Percentiles rank a stretch among this genome's conserved stretches.
Evolutionary conservation across 1,139 yeast species (phyloP).

Genomic region (Nematodospora anomalae): DNA sequence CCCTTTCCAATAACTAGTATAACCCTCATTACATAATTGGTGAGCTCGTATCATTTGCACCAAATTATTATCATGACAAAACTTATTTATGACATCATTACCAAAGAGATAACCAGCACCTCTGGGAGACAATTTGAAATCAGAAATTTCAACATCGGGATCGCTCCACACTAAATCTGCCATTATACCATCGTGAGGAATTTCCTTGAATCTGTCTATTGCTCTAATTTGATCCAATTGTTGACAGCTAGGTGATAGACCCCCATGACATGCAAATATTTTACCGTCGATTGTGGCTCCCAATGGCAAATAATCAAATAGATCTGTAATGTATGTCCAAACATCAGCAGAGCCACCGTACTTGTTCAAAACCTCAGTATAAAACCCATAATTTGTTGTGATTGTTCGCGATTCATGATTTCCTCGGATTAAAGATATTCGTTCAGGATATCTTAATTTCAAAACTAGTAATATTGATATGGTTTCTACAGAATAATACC

Average conservation of each 20-base stretch:
- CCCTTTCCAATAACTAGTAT: constrained; percentile 87
- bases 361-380: constrained; percentile 88
- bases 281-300: constrained; percentile 92
- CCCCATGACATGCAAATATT: constrained; percentile 97
- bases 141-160: constrained; percentile 84
- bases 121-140: constrained; percentile 86
- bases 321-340: constrained; percentile 87
- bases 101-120: constrained; percentile 99
- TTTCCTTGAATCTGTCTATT: constrained; percentile 86
- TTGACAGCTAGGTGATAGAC: constrained; percentile 90
- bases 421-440: constrained; percentile 83
- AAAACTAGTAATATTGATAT: constrained; percentile 80
- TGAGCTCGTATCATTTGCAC: constrained; percentile 89
- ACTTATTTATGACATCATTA: constrained; percentile 82
- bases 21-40: constrained; percentile 94
- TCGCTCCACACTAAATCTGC: constrained; percentile 99
- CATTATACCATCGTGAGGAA: constrained; percentile 99
- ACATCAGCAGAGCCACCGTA: constrained; percentile 75
- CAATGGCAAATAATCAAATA: constrained; percentile 86
- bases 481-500: constrained; percentile 89
- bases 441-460: constrained; percentile 80
- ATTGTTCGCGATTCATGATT: constrained; percentile 96
- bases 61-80: constrained; percentile 74
- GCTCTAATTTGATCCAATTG: constrained; percentile 88
- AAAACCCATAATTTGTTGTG: constrained; percentile 95